Conservation (phyloP, 1,284 basidiomycete genomes). For the Marasmius tenuissimus region DNA sequence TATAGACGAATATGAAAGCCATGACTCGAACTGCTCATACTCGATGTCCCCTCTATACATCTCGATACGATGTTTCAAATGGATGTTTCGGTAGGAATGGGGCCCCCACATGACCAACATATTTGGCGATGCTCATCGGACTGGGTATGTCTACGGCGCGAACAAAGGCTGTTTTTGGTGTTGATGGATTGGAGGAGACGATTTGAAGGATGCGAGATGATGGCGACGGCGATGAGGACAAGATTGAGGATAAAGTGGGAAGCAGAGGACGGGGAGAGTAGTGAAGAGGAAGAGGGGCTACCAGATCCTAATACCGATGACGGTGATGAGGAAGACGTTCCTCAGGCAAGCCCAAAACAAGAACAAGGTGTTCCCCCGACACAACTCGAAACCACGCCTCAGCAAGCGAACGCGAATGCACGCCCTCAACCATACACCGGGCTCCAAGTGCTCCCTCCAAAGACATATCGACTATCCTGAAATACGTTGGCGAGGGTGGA, state of each 20-base stretch:
- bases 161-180: constrained; percentile 56
- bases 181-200: constrained; percentile 62
- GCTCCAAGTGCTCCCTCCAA: constrained; percentile 27
- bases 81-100: constrained; percentile 58
- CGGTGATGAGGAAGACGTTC: background rate
- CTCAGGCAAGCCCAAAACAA: no score
- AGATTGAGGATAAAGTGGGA: no score
- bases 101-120: constrained; percentile 28
- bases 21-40: constrained; percentile 60
- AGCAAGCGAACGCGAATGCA: no score
- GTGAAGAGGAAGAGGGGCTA: constrained; percentile 11
- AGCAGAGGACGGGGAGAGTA: constrained; percentile 4
- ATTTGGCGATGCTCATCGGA: constrained; percentile 64
- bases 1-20: constrained; percentile 53
- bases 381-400: no score
- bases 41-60: constrained; percentile 72
- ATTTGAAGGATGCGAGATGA: constrained; percentile 49
- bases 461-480: constrained; percentile 38
- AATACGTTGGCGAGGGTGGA: constrained; percentile 52
- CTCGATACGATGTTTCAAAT: constrained; percentile 68
- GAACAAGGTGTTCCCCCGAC: no score
- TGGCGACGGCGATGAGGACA: constrained; percentile 4
- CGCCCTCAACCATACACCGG: constrained; percentile 27
- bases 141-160: constrained; percentile 55
- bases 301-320: constrained; percentile 16